Evolutionary conservation across 768 basidiomycete species (phyloP).

Genomic region (Leccinum rimulosum): DNA sequence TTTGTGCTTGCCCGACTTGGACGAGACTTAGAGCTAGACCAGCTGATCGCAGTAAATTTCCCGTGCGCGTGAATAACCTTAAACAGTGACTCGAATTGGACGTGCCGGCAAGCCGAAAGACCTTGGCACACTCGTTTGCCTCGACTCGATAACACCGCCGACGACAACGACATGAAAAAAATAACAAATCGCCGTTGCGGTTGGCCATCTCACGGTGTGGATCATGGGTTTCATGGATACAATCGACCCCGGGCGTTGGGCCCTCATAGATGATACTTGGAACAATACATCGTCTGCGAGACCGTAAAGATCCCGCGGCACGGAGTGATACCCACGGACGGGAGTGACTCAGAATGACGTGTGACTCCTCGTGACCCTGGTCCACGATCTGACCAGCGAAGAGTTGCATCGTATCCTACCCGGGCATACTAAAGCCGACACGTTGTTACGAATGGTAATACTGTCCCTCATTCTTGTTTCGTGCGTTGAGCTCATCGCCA

Average conservation of each 20-base stretch:
- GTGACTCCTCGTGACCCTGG: no score
- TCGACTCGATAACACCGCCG: neutral
- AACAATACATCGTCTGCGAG: neutral
- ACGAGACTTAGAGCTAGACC: no score
- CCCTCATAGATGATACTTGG: neutral
- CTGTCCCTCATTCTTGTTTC: no score
- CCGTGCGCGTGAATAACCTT: neutral
- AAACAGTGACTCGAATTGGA: neutral
- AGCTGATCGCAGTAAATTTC: neutral
- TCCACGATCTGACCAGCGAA: no score
- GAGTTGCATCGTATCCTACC: no score
- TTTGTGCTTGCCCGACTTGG: neutral
- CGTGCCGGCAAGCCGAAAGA: neutral
- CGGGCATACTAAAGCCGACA: no score
- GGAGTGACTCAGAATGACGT: neutral
- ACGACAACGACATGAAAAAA: neutral
- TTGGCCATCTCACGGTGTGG: neutral
- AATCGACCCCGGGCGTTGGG: neutral
- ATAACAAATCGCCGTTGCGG: neutral
- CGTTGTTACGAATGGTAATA: no score
- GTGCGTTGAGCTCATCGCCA: neutral
- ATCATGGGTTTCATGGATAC: neutral
- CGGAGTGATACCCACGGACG: neutral
- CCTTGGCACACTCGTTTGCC: neutral
- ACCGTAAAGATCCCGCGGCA: neutral